Percentiles rank a stretch among this genome's conserved stretches.
phyloP scores from a whole-genome alignment of 176 grass and related monocot species.

The Aechmea fasciata region DNA sequence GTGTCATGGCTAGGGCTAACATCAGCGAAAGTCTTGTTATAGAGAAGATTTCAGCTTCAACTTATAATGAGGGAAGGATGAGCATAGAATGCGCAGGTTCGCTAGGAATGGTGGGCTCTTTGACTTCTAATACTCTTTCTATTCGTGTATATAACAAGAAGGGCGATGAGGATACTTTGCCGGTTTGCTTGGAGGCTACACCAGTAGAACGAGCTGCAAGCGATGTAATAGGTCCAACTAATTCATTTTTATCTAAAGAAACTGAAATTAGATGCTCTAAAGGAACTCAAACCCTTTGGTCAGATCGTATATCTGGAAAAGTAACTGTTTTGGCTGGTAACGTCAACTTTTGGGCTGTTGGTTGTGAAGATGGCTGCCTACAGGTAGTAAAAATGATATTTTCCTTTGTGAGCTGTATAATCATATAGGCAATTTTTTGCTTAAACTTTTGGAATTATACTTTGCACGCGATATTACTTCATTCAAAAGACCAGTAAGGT shows the following conservation, averaged over 20 bases:
- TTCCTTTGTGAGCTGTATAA: background rate
- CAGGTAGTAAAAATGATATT: slow-evolving; percentile 47
- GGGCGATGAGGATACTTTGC: slow-evolving; percentile 36
- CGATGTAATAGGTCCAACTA: slow-evolving; percentile 51
- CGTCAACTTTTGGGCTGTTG: slow-evolving; percentile 88
- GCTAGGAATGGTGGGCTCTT: slow-evolving; percentile 25
- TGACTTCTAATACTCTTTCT: slow-evolving; percentile 29
- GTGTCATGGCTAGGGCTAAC: slow-evolving; percentile 67
- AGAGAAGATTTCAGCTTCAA: slow-evolving; percentile 46
- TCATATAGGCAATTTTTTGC: background rate
- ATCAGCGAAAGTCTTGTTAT: slow-evolving; percentile 78
- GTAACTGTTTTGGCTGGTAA: slow-evolving; percentile 93
- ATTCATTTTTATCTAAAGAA: slow-evolving; percentile 63
- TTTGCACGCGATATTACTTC: background rate
- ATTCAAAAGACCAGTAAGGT: background rate
- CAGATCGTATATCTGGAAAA: slow-evolving; percentile 75
- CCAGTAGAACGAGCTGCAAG: slow-evolving; percentile 54
- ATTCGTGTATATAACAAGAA: slow-evolving; percentile 53
- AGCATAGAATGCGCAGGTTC: slow-evolving; percentile 53
- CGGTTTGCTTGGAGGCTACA: slow-evolving; percentile 66
- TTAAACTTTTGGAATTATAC: background rate
- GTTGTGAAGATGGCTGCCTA: slow-evolving; percentile 82
- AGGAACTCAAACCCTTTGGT: slow-evolving; percentile 72
- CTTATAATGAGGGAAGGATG: slow-evolving; percentile 38
- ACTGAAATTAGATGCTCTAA: slow-evolving; percentile 59